These are phyloP conservation scores for Chrysanthemum makinoi DNA, from an alignment of 129 eudicot genomes.

Conservation along the genomic window DNA sequence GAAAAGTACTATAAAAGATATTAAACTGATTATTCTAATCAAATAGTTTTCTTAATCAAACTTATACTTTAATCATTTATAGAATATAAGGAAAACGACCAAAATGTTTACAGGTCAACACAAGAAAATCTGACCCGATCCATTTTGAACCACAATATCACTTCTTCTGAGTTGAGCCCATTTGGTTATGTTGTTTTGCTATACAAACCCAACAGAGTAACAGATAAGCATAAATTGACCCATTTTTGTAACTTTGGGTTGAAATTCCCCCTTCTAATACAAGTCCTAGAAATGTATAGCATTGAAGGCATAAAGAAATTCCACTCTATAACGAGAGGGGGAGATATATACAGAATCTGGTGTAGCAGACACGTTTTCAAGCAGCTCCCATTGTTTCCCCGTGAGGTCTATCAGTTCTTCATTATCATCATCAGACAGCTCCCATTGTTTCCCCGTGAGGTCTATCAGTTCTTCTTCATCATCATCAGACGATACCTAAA, in stretches of 20 bases:
- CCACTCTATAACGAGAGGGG: neutral
- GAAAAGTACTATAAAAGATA: neutral
- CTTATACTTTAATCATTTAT: no score
- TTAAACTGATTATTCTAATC: neutral
- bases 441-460: conserved; percentile 32
- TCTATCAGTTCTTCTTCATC: conserved; percentile 33
- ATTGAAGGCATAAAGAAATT: neutral
- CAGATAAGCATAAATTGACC: neutral
- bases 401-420: conserved; percentile 27
- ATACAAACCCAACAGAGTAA: neutral
- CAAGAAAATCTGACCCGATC: no score
- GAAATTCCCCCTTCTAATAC: neutral
- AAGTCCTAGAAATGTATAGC: neutral
- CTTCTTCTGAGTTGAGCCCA: neutral
- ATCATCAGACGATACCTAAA: conserved; percentile 37
- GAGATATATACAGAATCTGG: conserved; percentile 19
- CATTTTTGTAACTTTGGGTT: neutral
- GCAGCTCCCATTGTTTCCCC: conserved; percentile 30
- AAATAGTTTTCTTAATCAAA: neutral
- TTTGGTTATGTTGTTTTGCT: neutral
- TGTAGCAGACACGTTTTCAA: conserved; percentile 24
- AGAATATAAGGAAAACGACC: no score
- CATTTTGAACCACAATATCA: no score
- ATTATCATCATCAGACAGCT: conserved; percentile 42
- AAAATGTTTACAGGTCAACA: no score